phyloP scores from a whole-genome alignment of 495 filamentous ascomycete genomes.

The Coniosporium apollinis region DNA sequence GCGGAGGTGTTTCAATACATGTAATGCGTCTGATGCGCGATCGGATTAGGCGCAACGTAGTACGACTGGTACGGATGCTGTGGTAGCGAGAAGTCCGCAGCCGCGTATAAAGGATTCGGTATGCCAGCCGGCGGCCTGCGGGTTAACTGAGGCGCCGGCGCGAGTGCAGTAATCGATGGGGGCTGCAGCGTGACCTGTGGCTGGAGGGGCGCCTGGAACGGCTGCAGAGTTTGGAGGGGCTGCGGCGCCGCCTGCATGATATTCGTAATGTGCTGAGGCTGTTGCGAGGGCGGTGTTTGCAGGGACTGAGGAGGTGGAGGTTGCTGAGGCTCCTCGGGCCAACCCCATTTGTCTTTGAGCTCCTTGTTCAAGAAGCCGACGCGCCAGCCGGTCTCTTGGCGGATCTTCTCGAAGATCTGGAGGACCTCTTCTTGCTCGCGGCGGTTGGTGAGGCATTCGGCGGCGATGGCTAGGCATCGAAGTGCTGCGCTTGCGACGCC shows the following conservation, averaged over 20 bases:
- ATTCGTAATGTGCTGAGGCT: constrained; percentile 7
- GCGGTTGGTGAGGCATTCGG: constrained; percentile 49
- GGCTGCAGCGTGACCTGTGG: neutral
- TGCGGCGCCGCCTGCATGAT: constrained; percentile 1
- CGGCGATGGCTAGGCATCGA: constrained; percentile 61
- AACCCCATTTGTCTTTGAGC: constrained; percentile 64
- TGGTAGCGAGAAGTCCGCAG: constrained; percentile 53
- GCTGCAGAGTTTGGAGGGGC: constrained; percentile 1
- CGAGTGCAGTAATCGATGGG: constrained; percentile 11
- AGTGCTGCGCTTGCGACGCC: constrained; percentile 62
- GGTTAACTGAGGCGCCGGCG: constrained; percentile 12
- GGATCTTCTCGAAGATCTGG: constrained; percentile 55
- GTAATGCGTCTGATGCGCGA: neutral
- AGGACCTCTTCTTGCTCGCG: constrained; percentile 72
- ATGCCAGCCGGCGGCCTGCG: constrained; percentile 28
- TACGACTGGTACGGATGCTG: constrained; percentile 60
- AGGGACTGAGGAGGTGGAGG: constrained; percentile 14
- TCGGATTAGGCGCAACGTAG: constrained; percentile 22
- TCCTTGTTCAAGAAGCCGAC: constrained; percentile 48
- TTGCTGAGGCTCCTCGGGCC: constrained; percentile 33
- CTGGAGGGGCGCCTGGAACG: neutral
- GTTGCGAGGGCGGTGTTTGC: constrained; percentile 12
- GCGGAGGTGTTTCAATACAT: too few relatives aligned
- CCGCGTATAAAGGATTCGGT: constrained; percentile 46
- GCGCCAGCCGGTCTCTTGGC: constrained; percentile 63